phyloP scores from a whole-genome alignment of 1,284 basidiomycete genomes.

The Malassezia caprae region DNA sequence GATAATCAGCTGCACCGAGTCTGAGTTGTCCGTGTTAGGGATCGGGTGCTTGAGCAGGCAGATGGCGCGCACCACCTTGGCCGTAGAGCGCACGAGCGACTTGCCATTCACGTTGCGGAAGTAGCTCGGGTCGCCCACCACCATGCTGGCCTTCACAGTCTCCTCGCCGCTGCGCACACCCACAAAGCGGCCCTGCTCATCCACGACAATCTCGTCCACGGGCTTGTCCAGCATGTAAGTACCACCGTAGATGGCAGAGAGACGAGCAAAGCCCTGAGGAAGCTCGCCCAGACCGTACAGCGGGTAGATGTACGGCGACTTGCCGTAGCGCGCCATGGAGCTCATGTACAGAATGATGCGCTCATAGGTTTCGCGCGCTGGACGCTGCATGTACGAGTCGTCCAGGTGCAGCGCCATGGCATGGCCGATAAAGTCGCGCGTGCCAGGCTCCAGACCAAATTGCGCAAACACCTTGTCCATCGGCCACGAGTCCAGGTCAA shows the following conservation, averaged over 20 bases:
- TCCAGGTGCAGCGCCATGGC: conserved; percentile 98
- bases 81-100: conserved; percentile 64
- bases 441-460: conserved; percentile 91
- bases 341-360: conserved; percentile 95
- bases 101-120: conserved; percentile 62
- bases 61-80: conserved; percentile 91
- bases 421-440: conserved; percentile 98
- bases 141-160: conserved; percentile 92
- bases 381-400: conserved; percentile 86
- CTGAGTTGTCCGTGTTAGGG: conserved; percentile 87
- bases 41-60: conserved; percentile 98
- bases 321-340: conserved; percentile 98
- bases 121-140: conserved; percentile 96
- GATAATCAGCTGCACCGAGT: conserved; percentile 87
- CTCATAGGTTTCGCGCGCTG: conserved; percentile 80
- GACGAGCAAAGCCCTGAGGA: conserved; percentile 92
- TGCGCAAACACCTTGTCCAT: conserved; percentile 67
- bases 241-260: conserved; percentile 92
- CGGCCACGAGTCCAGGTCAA: conserved; percentile 38
- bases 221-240: conserved; percentile 99
- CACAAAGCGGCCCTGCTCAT: conserved; percentile 71
- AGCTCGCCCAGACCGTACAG: conserved; percentile 97
- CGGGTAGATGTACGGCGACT: conserved; percentile 99
- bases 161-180: conserved; percentile 83
- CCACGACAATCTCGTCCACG: conserved; percentile 78